These are phyloP conservation scores for Fistulina hepatica DNA, from an alignment of 1,284 basidiomycete genomes.

Conservation along the genomic window DNA sequence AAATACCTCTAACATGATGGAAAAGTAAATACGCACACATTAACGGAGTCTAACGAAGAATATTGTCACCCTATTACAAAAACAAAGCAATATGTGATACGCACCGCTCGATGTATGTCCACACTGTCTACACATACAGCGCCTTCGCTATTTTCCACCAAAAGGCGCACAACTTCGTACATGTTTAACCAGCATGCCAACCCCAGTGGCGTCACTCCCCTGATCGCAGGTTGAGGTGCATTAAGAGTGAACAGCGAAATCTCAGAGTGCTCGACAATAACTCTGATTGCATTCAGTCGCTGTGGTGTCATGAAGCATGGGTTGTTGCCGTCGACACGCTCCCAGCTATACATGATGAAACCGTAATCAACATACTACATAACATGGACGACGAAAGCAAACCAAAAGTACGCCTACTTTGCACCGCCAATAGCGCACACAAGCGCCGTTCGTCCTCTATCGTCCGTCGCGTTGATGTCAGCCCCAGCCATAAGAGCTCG, in stretches of 20 bases:
- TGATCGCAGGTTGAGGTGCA: conserved; percentile 50
- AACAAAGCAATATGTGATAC: too few species aligned
- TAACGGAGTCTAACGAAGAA: conserved; percentile 58
- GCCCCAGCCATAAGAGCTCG: conserved; percentile 47
- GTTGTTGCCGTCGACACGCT: conserved; percentile 53
- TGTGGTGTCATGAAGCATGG: conserved; percentile 46
- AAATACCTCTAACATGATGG: conserved; percentile 12
- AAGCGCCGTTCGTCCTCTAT: conserved; percentile 46
- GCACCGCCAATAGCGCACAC: conserved; percentile 60
- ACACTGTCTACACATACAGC: conserved; percentile 58
- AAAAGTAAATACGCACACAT: conserved; percentile 51
- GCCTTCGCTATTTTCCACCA: conserved; percentile 49
- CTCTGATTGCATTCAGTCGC: conserved; percentile 44
- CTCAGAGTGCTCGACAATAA: conserved; percentile 40
- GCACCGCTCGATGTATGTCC: conserved; percentile 60
- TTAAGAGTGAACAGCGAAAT: conserved; percentile 47
- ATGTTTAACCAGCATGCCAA: conserved; percentile 66
- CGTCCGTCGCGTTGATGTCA: conserved; percentile 54
- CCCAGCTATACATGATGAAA: conserved; percentile 38
- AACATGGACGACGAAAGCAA: conserved; percentile 4
- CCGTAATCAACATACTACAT: background rate
- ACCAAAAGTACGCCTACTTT: conserved; percentile 33
- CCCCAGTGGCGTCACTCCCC: conserved; percentile 61
- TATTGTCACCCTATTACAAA: too few species aligned
- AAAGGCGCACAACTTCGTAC: conserved; percentile 40